These are phyloP conservation scores for Auxenochlorella pyrenoidosa DNA, from an alignment of 139 green algal species.

Conservation along the genomic window DNA sequence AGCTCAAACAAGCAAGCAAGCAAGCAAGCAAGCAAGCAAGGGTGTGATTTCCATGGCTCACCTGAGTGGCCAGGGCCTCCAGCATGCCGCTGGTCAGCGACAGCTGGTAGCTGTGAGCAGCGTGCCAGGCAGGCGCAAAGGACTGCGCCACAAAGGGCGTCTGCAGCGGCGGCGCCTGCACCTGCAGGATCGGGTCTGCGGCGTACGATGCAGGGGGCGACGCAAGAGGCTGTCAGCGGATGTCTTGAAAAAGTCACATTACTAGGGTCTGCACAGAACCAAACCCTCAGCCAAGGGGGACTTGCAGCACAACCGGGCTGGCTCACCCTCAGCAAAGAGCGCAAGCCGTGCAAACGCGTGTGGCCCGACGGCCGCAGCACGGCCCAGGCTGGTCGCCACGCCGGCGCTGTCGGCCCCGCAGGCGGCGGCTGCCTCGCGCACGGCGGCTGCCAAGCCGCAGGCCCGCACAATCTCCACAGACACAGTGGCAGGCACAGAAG, in stretches of 20 bases:
- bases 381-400: neutral
- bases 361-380: neutral
- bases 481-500: constrained; percentile 11
- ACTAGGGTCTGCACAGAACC: no score
- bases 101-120: constrained; percentile 14
- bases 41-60: neutral
- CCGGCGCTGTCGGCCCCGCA: neutral
- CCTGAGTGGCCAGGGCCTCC: neutral
- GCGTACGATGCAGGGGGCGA: neutral
- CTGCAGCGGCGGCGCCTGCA: constrained; percentile 8
- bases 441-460: constrained; percentile 12
- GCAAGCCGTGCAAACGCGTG: constrained; percentile 22
- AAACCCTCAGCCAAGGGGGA: no score
- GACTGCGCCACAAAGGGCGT: constrained; percentile 22
- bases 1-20: no score
- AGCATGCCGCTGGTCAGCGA: neutral
- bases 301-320: neutral
- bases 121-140: constrained; percentile 10
- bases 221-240: no score
- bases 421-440: neutral
- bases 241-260: no score
- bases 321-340: neutral
- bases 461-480: constrained; percentile 17
- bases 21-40: no score
- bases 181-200: neutral